These are phyloP conservation scores for Fusarium stilboides DNA, from an alignment of 2,329 filamentous ascomycete genomes.

Conservation along the genomic window DNA sequence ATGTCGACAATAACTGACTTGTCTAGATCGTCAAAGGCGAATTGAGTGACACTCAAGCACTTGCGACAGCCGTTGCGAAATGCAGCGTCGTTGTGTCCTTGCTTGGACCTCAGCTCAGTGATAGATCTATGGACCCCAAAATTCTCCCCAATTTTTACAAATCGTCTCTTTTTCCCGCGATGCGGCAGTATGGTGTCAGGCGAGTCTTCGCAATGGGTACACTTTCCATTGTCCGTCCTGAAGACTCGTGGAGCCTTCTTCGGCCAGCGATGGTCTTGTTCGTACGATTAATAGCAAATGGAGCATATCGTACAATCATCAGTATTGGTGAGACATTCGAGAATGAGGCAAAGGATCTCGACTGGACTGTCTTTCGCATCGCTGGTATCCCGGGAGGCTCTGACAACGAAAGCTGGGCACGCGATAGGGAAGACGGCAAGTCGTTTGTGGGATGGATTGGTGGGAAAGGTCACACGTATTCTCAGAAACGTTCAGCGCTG, in stretches of 20 bases:
- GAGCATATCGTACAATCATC: slow-evolving; percentile 42
- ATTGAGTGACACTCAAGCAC: neutral
- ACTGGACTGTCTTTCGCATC: slow-evolving; percentile 52
- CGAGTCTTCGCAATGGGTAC: slow-evolving; percentile 56
- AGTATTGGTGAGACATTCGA: slow-evolving; percentile 44
- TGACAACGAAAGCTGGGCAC: slow-evolving; percentile 49
- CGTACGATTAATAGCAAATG: slow-evolving; percentile 24
- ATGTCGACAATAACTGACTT: fast-evolving
- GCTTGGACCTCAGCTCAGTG: slow-evolving; percentile 16
- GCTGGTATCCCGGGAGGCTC: slow-evolving; percentile 47
- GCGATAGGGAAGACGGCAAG: slow-evolving; percentile 47
- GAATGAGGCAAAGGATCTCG: slow-evolving; percentile 39
- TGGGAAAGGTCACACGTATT: slow-evolving; percentile 35
- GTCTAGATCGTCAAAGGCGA: slow-evolving; percentile 15
- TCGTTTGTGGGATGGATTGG: slow-evolving; percentile 43
- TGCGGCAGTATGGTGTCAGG: slow-evolving; percentile 27
- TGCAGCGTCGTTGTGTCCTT: slow-evolving; percentile 24
- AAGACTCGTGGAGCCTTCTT: slow-evolving; percentile 45
- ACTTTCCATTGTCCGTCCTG: slow-evolving; percentile 45
- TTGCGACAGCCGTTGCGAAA: slow-evolving; percentile 14
- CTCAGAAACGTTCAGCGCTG: slow-evolving; percentile 32
- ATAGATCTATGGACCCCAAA: neutral
- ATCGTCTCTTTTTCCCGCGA: slow-evolving; percentile 10
- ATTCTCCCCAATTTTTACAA: slow-evolving; percentile 15
- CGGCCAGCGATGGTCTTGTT: slow-evolving; percentile 21